Percentiles rank a stretch among this genome's conserved stretches.
Evolutionary conservation across 2,329 filamentous ascomycete genomes (phyloP).

Genomic region (Pseudogymnoascus sp.): DNA sequence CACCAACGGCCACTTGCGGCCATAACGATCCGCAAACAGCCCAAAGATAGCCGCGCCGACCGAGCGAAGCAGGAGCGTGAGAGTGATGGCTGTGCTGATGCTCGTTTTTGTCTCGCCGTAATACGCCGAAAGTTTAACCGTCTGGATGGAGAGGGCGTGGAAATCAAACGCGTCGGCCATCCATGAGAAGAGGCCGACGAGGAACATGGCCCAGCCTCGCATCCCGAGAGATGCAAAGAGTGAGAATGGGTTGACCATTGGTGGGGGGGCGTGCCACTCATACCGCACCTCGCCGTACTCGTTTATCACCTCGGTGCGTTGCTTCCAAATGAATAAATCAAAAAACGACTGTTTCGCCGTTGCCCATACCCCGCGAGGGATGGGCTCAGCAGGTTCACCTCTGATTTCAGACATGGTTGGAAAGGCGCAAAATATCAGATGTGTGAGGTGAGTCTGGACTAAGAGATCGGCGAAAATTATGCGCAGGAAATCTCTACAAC

Average conservation of each 20-base stretch:
- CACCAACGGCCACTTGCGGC: conserved; percentile 78
- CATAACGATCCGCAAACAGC: conserved; percentile 66
- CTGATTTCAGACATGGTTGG: background rate
- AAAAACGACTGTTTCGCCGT: conserved; percentile 54
- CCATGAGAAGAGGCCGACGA: conserved; percentile 68
- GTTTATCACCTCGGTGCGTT: conserved; percentile 58
- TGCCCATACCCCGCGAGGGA: conserved; percentile 55
- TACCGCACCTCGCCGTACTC: conserved; percentile 53
- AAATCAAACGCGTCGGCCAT: conserved; percentile 77
- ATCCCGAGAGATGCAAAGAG: conserved; percentile 54
- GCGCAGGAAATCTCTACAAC: background rate
- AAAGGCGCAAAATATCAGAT: background rate
- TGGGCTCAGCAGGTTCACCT: conserved; percentile 47
- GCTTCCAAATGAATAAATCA: conserved; percentile 66
- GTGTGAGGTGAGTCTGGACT: background rate
- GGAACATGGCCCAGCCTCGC: conserved; percentile 63
- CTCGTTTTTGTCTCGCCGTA: background rate
- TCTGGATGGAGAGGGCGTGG: conserved; percentile 70
- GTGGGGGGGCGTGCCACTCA: conserved; percentile 60
- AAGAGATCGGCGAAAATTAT: background rate
- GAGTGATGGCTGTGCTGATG: conserved; percentile 18
- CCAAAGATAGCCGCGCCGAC: conserved; percentile 70
- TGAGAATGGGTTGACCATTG: conserved; percentile 58
- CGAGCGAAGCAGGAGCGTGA: conserved; percentile 58
- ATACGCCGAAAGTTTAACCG: conserved; percentile 56